Evolutionary conservation across 345 rosid genomes (phyloP).

Genomic region (Garcia nutans): DNA sequence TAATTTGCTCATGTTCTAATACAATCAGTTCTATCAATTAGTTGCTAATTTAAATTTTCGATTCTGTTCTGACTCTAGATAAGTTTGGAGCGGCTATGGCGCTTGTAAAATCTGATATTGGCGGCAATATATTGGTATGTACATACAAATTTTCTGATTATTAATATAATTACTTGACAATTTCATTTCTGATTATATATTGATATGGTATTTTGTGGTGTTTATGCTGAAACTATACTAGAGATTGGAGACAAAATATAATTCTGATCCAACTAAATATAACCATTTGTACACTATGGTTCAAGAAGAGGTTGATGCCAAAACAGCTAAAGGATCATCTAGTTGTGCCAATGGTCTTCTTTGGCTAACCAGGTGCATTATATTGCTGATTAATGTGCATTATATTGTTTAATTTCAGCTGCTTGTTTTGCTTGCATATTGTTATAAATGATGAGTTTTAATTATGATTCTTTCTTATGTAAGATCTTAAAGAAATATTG

Average conservation of each 20-base stretch:
- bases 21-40: not conserved
- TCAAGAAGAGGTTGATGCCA: conserved; percentile 72
- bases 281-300: conserved; percentile 69
- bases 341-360: conserved; percentile 96
- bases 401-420: not conserved
- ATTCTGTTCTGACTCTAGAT: conserved; percentile 40
- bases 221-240: conserved; percentile 8
- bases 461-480: not conserved
- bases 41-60: not conserved
- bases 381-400: not conserved
- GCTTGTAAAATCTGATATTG: conserved; percentile 84
- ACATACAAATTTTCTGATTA: not conserved
- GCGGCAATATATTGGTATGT: conserved; percentile 80
- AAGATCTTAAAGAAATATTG: not conserved
- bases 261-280: conserved; percentile 59
- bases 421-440: not conserved
- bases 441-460: not conserved
- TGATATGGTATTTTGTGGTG: not conserved
- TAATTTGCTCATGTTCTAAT: not conserved
- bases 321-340: conserved; percentile 77
- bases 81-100: conserved; percentile 92
- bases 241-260: conserved; percentile 87
- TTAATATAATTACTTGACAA: not conserved
- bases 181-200: too few species aligned
- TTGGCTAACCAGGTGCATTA: conserved; percentile 83